These are phyloP conservation scores for Trypanosoma conorhini DNA, from an alignment of 208 protist species.

Conservation along the genomic window DNA sequence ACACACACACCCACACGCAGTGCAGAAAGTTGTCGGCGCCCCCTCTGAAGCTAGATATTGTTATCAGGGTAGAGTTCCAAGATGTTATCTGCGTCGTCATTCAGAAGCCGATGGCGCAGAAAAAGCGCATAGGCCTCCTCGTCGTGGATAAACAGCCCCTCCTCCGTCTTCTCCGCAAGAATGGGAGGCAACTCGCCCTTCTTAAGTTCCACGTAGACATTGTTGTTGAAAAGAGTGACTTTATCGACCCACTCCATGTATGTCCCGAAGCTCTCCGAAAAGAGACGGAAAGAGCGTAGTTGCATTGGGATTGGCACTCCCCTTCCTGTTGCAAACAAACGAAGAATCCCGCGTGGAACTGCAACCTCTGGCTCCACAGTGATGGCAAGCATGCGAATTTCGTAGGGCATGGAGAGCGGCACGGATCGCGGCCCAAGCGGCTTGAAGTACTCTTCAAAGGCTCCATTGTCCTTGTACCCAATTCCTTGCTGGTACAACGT, in stretches of 20 bases:
- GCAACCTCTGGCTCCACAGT: slow-evolving; percentile 85
- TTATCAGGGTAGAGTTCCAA: slow-evolving; percentile 48
- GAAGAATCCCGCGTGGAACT: slow-evolving; percentile 84
- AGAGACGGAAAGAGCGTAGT: slow-evolving; percentile 87
- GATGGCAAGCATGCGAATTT: slow-evolving; percentile 79
- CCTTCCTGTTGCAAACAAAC: slow-evolving; percentile 77
- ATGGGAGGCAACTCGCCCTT: slow-evolving; percentile 82
- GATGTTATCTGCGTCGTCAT: slow-evolving; percentile 68
- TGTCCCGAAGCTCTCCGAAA: slow-evolving; percentile 73
- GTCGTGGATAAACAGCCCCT: slow-evolving; percentile 52
- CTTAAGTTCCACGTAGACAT: slow-evolving; percentile 77
- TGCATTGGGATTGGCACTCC: slow-evolving; percentile 79
- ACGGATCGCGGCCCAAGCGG: slow-evolving; percentile 30
- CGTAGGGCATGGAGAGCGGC: slow-evolving; percentile 59
- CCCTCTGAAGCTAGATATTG: background rate
- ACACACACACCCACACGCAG: background rate
- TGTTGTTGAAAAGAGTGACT: slow-evolving; percentile 88
- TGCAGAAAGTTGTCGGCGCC: background rate
- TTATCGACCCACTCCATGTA: slow-evolving; percentile 66
- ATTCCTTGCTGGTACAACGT: slow-evolving; percentile 65
- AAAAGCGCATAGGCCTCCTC: slow-evolving; percentile 70
- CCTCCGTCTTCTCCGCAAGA: slow-evolving; percentile 53
- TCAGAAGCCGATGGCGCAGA: slow-evolving; percentile 58
- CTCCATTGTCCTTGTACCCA: slow-evolving; percentile 50
- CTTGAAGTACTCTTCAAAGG: slow-evolving; percentile 73